These are phyloP conservation scores for Cephaloascus fragrans DNA, from an alignment of 805 yeast species.

Conservation along the genomic window DNA sequence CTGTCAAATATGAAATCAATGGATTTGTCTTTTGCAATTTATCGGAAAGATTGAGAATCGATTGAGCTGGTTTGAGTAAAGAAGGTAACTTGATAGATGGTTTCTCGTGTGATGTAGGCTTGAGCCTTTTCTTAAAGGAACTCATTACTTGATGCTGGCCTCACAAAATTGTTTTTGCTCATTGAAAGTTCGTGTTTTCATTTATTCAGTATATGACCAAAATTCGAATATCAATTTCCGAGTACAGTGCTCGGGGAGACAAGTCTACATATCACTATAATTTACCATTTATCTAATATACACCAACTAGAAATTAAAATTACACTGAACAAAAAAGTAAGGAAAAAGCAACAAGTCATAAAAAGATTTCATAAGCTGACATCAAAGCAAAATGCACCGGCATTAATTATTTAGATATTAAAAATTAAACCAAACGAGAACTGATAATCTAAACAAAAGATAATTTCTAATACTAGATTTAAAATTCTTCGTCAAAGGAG, in stretches of 20 bases:
- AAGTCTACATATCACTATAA: too few species aligned
- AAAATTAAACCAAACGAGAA: background rate
- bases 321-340: too few species aligned
- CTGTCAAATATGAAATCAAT: background rate
- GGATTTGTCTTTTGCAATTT: background rate
- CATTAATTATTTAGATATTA: too few species aligned
- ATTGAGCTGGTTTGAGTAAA: background rate
- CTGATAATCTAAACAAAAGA: background rate
- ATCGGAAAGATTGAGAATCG: background rate
- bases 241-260: too few species aligned
- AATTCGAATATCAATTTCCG: too few species aligned
- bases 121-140: too few species aligned
- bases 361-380: background rate
- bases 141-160: too few species aligned
- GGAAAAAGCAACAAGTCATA: background rate
- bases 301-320: background rate
- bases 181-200: too few species aligned
- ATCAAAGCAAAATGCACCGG: too few species aligned
- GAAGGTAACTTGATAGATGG: background rate
- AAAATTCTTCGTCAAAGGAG: conserved; percentile 90
- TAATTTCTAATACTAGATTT: conserved; percentile 9
- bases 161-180: too few species aligned
- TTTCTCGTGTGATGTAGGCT: too few species aligned
- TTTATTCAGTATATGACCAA: too few species aligned
- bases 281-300: background rate